Conservation (phyloP, 116 monocot species). For the Phalaenopsis hybrid region DNA sequence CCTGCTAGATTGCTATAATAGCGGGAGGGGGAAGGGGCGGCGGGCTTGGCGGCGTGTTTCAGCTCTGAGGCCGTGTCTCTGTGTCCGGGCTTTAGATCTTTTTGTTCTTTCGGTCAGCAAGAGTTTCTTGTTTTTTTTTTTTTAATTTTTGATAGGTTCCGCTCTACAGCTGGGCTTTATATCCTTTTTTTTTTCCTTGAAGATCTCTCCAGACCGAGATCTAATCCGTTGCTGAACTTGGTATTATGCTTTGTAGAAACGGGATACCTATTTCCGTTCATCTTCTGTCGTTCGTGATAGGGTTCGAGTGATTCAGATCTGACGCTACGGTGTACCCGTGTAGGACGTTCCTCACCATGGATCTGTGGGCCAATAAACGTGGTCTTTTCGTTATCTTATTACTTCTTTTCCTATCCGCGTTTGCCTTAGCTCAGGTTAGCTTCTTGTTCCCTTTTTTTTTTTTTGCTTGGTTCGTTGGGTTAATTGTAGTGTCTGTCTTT, state of each 20-base stretch:
- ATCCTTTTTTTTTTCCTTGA: too few species aligned
- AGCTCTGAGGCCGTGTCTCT: not conserved
- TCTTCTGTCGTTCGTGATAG: not conserved
- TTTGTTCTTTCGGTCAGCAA: not conserved
- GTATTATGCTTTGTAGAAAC: not conserved
- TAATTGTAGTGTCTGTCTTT: not conserved
- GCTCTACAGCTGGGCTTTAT: too few species aligned
- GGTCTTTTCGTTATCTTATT: not conserved
- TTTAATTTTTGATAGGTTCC: too few species aligned
- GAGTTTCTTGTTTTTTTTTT: too few species aligned
- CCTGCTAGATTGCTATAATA: not conserved
- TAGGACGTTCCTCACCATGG: not conserved
- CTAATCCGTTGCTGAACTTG: not conserved
- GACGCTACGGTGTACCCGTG: not conserved
- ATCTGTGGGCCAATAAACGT: not conserved
- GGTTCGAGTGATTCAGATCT: slow-evolving; percentile 7
- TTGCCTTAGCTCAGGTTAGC: slow-evolving; percentile 17
- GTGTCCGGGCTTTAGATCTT: not conserved
- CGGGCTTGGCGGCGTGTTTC: not conserved
- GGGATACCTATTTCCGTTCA: not conserved
- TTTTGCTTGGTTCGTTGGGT: not conserved
- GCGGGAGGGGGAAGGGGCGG: not conserved
- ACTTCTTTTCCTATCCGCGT: slow-evolving; percentile 8
- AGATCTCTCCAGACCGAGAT: not conserved
- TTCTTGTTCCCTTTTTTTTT: slow-evolving; percentile 1